Evolutionary conservation across 768 basidiomycete genomes (phyloP), one percentile per base, ranked within the genome.

Genomic region (Pleurotus salmoneostramineus): DNA sequence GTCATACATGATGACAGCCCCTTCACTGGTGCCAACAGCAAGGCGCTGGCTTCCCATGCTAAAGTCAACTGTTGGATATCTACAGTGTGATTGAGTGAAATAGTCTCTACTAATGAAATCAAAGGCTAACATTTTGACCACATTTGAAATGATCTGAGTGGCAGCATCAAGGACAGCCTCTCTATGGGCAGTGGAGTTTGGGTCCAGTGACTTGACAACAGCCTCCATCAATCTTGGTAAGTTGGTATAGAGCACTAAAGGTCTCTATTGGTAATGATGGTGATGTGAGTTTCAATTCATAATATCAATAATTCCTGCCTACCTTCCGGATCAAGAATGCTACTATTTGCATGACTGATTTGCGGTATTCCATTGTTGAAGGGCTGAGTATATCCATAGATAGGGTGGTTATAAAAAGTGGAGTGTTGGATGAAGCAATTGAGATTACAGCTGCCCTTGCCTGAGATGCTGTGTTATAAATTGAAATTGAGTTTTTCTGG

Each of bases 151-250:
- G 33, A 98, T 97, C 63, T 97, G 93, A 0, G 96, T 98, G 0
- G 94, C 96, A 0, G 93, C 84, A 60, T 95, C 92, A 21, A 93
- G 72, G 1, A 98, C 89, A 0, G 93, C 91, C 27, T 98, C 95
- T 48, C 88, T 82, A 66, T 83, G 82, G 4, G 81, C 70, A 0
- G 77, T 91, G 44, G 78, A 86, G 68, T 92, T 95, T 12, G 97
- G 97, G 72, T 99, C 96, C 57, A 99, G 77, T 0, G 94, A 97
- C 68, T 95, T 95, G 14, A 98, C 95, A 0, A 98, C 94, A 1
- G 95, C 94, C 68, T 98, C 97, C 71, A 94, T 88, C 46, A 98
- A 74, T 43, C 87, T 82, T 0, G 95, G 89, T 31, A 98, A 74
- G 63, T 88, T 90, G 3, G 91, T 83, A 62, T 93, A 89, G 44